Percentiles rank a stretch among this genome's conserved stretches.
Conservation (phyloP, 75 land plant genomes). For the Adiantum capillusveneris region DNA sequence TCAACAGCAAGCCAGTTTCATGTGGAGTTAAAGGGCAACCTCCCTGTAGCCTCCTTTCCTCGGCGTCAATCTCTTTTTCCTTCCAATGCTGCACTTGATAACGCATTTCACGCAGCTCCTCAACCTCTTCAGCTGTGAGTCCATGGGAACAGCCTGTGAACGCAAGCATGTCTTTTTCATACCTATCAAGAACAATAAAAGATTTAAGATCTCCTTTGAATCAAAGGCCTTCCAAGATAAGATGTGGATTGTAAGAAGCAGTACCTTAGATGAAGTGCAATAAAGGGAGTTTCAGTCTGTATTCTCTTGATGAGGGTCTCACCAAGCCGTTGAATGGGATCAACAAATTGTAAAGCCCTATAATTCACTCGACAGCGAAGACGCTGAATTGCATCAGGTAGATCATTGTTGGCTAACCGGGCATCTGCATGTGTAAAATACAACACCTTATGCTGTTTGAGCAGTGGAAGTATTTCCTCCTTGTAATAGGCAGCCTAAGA, state of each 20-base stretch:
- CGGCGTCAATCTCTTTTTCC: constrained; percentile 80
- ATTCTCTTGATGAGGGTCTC: constrained; percentile 22
- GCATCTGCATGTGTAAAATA: constrained; percentile 42
- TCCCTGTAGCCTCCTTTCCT: constrained; percentile 43
- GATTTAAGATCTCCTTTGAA: not conserved
- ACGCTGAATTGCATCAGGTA: constrained; percentile 35
- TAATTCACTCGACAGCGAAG: constrained; percentile 40
- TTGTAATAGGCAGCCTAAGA: constrained; percentile 35
- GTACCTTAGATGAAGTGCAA: constrained; percentile 54
- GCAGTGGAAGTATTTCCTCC: constrained; percentile 30
- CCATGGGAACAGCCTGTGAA: constrained; percentile 91
- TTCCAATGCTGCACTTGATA: constrained; percentile 74
- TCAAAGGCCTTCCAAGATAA: no score
- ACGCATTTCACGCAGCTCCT: constrained; percentile 67
- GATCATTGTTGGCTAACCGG: constrained; percentile 34
- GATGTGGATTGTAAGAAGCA: not conserved
- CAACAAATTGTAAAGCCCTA: constrained; percentile 23
- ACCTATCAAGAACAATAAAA: constrained; percentile 34
- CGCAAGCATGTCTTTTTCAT: constrained; percentile 98
- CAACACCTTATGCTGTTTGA: constrained; percentile 33
- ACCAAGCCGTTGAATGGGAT: constrained; percentile 28
- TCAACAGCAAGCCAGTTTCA: constrained; percentile 72
- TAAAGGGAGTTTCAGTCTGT: constrained; percentile 22
- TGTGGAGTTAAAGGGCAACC: constrained; percentile 86
- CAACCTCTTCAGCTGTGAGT: constrained; percentile 49